Conservation (phyloP, 176 grass and related monocot genomes). For the Metroxylon sagu region DNA sequence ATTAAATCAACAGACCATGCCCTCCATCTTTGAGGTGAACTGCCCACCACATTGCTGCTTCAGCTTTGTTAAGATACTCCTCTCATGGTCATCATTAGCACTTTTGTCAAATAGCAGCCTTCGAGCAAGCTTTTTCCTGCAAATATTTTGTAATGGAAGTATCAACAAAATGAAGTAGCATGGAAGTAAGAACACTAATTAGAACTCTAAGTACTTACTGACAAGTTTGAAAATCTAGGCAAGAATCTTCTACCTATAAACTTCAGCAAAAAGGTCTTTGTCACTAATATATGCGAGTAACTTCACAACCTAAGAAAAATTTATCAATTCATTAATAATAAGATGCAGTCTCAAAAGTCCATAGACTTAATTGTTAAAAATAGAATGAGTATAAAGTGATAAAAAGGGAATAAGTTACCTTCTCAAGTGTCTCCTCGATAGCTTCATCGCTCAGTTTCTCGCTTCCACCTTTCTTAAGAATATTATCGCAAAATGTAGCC, state of each 20-base stretch:
- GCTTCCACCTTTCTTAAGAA: conserved; percentile 94
- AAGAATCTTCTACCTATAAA: conserved; percentile 50
- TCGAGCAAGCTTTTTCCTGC: conserved; percentile 34
- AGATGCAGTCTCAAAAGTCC: too few species aligned
- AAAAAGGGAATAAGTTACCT: conserved; percentile 32
- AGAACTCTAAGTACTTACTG: too few species aligned
- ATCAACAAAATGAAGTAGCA: not conserved
- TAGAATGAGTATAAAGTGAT: too few species aligned
- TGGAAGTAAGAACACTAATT: not conserved
- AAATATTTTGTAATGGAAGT: not conserved
- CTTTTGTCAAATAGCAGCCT: conserved; percentile 54
- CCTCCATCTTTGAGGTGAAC: conserved; percentile 81
- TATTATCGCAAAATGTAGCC: conserved; percentile 91
- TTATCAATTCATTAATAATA: not conserved
- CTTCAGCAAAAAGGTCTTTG: conserved; percentile 93
- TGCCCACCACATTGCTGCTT: conserved; percentile 81
- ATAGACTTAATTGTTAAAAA: too few species aligned
- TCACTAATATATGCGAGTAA: conserved; percentile 89
- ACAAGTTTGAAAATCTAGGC: too few species aligned
- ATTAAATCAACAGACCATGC: conserved; percentile 68
- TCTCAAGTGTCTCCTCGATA: conserved; percentile 97
- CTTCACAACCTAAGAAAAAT: conserved; percentile 62
- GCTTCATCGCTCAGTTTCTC: conserved; percentile 99
- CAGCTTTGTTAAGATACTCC: conserved; percentile 70
- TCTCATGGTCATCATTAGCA: conserved; percentile 61